These are phyloP conservation scores for Cinnamomum micranthum DNA, from an alignment of 164 flowering plant genomes.

Conservation along the genomic window DNA sequence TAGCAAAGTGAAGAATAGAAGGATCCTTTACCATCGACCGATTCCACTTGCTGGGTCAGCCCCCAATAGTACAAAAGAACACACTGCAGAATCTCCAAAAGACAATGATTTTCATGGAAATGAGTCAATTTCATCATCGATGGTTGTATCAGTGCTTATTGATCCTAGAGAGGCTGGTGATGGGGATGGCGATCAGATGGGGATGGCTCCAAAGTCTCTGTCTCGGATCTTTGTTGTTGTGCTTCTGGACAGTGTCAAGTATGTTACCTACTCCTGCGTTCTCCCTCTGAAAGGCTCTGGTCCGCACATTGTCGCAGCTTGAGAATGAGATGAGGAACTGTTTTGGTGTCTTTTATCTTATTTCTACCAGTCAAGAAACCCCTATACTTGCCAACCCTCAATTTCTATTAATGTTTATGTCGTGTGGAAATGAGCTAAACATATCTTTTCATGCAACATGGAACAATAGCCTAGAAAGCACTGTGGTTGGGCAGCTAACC, in stretches of 20 bases:
- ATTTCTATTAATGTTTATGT: too few species aligned
- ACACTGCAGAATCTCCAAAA: slow-evolving; percentile 26
- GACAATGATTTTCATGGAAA: slow-evolving; percentile 40
- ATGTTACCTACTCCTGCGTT: slow-evolving; percentile 92
- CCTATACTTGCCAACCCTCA: too few species aligned
- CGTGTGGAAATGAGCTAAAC: too few species aligned
- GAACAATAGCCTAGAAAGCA: too few species aligned
- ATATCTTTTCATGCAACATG: too few species aligned
- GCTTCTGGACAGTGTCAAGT: slow-evolving; percentile 87
- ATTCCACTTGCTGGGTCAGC: slow-evolving; percentile 41
- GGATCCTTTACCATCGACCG: slow-evolving; percentile 52
- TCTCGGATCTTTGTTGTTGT: slow-evolving; percentile 89
- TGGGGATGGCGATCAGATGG: slow-evolving; percentile 45
- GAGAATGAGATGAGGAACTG: slow-evolving; percentile 3
- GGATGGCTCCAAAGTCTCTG: slow-evolving; percentile 53
- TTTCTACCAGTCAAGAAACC: too few species aligned
- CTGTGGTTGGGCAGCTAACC: too few species aligned
- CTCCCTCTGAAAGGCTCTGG: slow-evolving; percentile 62
- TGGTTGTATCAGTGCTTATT: slow-evolving; percentile 91
- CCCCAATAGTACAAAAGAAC: slow-evolving; percentile 44
- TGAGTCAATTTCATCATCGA: slow-evolving; percentile 46
- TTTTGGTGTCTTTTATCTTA: too few species aligned
- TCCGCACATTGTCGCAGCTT: slow-evolving; percentile 59
- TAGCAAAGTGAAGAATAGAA: slow-evolving; percentile 47
- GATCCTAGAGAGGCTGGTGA: slow-evolving; percentile 89